Base-by-base conservation (phyloP, 805 yeast genomes). In the Ogataea trehalophila region DNA sequence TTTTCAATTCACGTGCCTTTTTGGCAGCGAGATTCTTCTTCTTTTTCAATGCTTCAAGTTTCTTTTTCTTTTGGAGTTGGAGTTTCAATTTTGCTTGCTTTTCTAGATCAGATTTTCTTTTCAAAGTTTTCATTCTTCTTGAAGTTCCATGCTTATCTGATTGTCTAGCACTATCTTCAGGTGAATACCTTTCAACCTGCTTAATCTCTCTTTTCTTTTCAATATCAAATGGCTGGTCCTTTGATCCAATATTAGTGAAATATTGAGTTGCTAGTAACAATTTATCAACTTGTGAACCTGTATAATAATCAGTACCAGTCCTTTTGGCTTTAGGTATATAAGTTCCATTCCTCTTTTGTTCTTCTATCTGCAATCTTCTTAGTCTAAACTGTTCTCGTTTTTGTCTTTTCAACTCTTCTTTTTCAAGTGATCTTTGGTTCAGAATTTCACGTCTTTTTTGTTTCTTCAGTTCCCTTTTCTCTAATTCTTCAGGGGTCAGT, bases 231-330 rank as follows among this genome's bases (percentile, higher is more conserved):
- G 39, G 3, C 14, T 20, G 14, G 11, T 34, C 43, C 16, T 44
- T 29, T 13, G 37, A 42, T 5, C 62, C 66, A 9, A 54, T 48
- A 39, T 49, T 54, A 2, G 61, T 53, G 38, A 65, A 62, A 46
- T 51, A 54, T 26, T 47, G 44, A 6, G 67, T 52, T 3, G 66
- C 66, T 23, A 57, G 57, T 16, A 59, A 42, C 14, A 64, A 47
- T 37, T 38, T 49, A 1, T 58, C 56, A 22, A 56, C 29, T 38
- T 47, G 43, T 14, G 49, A 43, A 15, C 65, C 65, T 6, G 39
- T 23, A 41, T 57, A 61, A 45, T 58, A 60, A 0, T 33, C 31
- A 6, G 44, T 37, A 2, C 34, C 33, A 18, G 43, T 43, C 9
- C 42, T 35, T 33, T 34, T 37, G 20, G 29, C 29, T 14, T 39